phyloP scores from a whole-genome alignment of 169 alveolate genomes.

The Plasmodium blacklocki region DNA sequence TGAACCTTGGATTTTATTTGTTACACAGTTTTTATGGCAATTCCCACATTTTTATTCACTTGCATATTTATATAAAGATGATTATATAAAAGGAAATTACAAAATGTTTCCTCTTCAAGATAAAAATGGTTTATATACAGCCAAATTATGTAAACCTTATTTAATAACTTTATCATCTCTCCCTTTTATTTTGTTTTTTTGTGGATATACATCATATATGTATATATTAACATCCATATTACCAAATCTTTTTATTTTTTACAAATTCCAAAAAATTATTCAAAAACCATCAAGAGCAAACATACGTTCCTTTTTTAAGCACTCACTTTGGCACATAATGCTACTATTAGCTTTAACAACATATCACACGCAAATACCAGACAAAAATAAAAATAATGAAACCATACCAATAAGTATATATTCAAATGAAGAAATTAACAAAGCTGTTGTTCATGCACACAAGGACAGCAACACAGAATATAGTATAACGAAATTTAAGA shows the following conservation, averaged over 20 bases:
- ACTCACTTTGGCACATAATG: slow-evolving; percentile 83
- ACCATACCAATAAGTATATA: neutral
- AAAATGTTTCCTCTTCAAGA: slow-evolving; percentile 84
- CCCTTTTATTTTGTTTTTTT: slow-evolving; percentile 80
- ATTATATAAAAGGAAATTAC: slow-evolving; percentile 82
- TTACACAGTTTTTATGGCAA: slow-evolving; percentile 85
- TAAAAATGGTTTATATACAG: slow-evolving; percentile 84
- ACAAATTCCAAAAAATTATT: slow-evolving; percentile 39
- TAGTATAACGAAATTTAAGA: slow-evolving; percentile 65
- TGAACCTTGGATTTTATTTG: slow-evolving; percentile 84
- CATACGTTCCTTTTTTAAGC: slow-evolving; percentile 46
- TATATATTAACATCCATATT: slow-evolving; percentile 75
- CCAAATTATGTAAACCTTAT: slow-evolving; percentile 80
- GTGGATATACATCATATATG: slow-evolving; percentile 79
- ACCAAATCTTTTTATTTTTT: slow-evolving; percentile 76
- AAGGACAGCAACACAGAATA: slow-evolving; percentile 8
- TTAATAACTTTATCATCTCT: slow-evolving; percentile 74
- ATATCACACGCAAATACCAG: slow-evolving; percentile 79
- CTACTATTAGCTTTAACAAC: slow-evolving; percentile 78
- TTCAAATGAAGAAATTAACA: neutral
- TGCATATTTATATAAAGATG: slow-evolving; percentile 86
- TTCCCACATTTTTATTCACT: slow-evolving; percentile 87
- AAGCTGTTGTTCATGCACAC: neutral
- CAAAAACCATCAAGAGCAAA: slow-evolving; percentile 16
- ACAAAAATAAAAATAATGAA: neutral